A percentile compares a stretch with the other conserved stretches of the same genome.
Evolutionary conservation across 2,329 filamentous ascomycete species (phyloP).

Genomic region (Penicillium verrucosum): DNA sequence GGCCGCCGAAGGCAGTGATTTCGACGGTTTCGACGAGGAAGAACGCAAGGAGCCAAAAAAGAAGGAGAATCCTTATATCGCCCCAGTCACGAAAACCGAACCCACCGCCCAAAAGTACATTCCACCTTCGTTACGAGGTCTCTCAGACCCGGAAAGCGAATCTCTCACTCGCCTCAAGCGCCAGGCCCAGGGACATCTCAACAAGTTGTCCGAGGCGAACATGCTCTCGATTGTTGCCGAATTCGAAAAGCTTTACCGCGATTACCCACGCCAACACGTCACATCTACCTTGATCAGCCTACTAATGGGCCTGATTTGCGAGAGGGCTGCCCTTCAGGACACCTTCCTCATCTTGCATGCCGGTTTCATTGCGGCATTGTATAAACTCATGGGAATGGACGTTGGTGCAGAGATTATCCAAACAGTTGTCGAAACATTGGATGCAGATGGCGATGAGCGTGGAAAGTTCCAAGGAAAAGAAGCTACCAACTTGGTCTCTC

Average conservation of each 20-base stretch:
- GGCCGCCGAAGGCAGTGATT: constrained; percentile 39
- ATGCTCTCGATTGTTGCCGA: constrained; percentile 78
- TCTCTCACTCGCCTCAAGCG: constrained; percentile 66
- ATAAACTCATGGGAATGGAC: constrained; percentile 81
- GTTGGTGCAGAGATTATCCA: constrained; percentile 86
- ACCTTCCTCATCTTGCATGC: constrained; percentile 88
- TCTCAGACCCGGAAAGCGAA: constrained; percentile 63
- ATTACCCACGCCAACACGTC: constrained; percentile 82
- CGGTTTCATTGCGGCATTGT: constrained; percentile 82
- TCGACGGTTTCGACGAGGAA: constrained; percentile 40
- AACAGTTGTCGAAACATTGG: constrained; percentile 71
- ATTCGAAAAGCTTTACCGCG: constrained; percentile 77
- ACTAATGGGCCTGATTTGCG: constrained; percentile 73
- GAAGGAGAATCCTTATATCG: constrained; percentile 83
- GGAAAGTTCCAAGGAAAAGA: constrained; percentile 54
- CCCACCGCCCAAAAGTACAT: constrained; percentile 68
- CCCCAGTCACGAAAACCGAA: constrained; percentile 56
- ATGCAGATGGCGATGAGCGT: constrained; percentile 56
- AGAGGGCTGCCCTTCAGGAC: constrained; percentile 74
- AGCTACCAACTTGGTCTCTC: constrained; percentile 71
- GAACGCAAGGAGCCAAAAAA: constrained; percentile 45
- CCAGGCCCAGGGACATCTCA: constrained; percentile 83
- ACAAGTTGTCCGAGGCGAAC: constrained; percentile 88
- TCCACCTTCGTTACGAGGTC: constrained; percentile 75
- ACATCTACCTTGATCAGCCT: constrained; percentile 76